Base-by-base conservation (phyloP, 1,284 basidiomycete genomes). In the Farysia itapuensis region DNA sequence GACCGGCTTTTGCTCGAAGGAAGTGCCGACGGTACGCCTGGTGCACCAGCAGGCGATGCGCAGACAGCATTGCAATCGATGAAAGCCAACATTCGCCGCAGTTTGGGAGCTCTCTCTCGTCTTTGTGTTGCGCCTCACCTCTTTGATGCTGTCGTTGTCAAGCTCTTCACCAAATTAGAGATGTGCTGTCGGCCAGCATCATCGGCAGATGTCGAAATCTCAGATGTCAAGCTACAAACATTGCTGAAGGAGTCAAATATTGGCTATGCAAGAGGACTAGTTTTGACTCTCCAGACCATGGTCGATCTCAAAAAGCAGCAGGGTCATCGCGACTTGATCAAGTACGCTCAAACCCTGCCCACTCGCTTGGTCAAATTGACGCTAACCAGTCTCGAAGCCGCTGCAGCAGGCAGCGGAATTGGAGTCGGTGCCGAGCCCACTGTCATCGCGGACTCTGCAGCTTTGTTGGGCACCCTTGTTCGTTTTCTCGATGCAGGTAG, bases 131-230 rank as follows among this genome's bases (percentile, higher is more conserved):
- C 86, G 34, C 81, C 87, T 0, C 81, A 84, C 18, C 81, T 97
- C 20, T 97, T 95, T 77, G 89, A 91, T 73, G 86, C 82, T 5
- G 82, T 97, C 22, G 84, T 90, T 29, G 83, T 90, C 34, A 84
- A 88, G 18, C 79, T 97, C 11, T 84, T 82, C 1, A 85, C 87
- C 2, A 90, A 90, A 75, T 80, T 97, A 20, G 88, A 91, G 1
- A 84, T 86, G 4, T 77, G 95, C 12, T 84, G 93, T 57, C 81
- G 82, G 6, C 12, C 34, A 7, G 18, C 34, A 6, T 9, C 34
- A 21, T 33, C 31, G 9, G 16, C 11, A 11, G 90, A 89, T 0
- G 83, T 82, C 43, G 84, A 84, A 20, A 18, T 9, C 8, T 8
- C 8, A 0, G 79, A 95, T 31, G 87, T 88, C 1, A 78, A 84